Evolutionary conservation across 2,329 filamentous ascomycete species (phyloP), one percentile per base, ranked within the genome.

Genomic region (Lecanoromycetidae sp.): DNA sequence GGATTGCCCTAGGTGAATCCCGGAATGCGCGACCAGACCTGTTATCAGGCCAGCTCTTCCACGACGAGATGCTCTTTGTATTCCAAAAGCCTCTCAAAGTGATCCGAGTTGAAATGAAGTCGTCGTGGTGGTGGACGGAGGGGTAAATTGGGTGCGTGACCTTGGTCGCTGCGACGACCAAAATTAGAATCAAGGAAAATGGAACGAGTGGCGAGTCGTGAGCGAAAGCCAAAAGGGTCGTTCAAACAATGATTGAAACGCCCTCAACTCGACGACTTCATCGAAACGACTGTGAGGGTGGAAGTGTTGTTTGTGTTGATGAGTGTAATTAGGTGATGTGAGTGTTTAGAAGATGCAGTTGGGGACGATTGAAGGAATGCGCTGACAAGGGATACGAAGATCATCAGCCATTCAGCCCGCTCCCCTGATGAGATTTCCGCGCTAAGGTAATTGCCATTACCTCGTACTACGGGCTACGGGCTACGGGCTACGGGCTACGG

Each of bases 171-270:
- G 44, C 32, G 45, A 29, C 25, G 27, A 48, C 35, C 26, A 41
- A 48, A 35, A 44, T 45, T 40, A 38, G 36, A 48, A 45, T 32
- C 32, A 30, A 37, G 38, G 44, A 39, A 48, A 51, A 48, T 39
- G 33, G 49, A 48, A 44, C 30, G 37, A 45, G 49, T 51, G 45
- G 49, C 49, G 41, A 51, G 35, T 15, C 34, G 20, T n/a, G 47
- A 35, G 20, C 12, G 12, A 26, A 7, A 19, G 19, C 17, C 32
- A 38, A 45, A 23, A 29, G 20, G 15, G 27, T 30, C 12, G 17
- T 26, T 20, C 20, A 38, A 12, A 25, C 32, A 17, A 33, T 27
- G 20, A 26, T 39, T 26, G 29, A 40, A 32, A 19, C 26, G n/a
- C 25, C 6, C 37, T 48, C 49, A 48, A 33, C 29, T 48, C 29